Conservation (phyloP, 2,329 filamentous ascomycete genomes). For the Xylariaceae sp. region DNA sequence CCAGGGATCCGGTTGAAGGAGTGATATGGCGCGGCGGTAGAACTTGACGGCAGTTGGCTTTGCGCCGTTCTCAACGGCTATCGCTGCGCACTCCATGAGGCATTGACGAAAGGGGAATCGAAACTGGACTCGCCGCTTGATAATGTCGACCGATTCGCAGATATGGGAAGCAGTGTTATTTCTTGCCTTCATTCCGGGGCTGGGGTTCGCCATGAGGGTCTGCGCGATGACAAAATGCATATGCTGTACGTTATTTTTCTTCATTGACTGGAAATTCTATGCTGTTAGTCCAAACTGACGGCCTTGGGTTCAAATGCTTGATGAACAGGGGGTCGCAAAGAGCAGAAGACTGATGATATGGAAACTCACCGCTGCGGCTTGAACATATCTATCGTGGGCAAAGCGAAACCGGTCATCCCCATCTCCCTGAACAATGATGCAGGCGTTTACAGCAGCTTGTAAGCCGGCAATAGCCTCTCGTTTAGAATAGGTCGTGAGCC, state of each 20-base stretch:
- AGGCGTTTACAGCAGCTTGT: conserved; percentile 74
- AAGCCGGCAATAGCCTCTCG: conserved; percentile 69
- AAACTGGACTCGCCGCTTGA: conserved; percentile 58
- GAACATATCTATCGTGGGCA: conserved; percentile 79
- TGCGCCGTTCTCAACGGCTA: conserved; percentile 75
- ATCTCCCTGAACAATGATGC: conserved; percentile 74
- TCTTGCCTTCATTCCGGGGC: conserved; percentile 54
- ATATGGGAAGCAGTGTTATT: conserved; percentile 79
- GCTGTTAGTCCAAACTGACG: conserved; percentile 5
- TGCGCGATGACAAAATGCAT: conserved; percentile 92
- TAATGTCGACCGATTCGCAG: conserved; percentile 68
- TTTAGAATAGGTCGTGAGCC: conserved; percentile 52
- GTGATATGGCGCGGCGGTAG: conserved; percentile 66
- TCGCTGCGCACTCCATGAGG: conserved; percentile 71
- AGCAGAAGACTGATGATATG: neutral
- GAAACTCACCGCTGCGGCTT: conserved; percentile 54
- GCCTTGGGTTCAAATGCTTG: neutral
- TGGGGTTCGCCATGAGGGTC: conserved; percentile 68
- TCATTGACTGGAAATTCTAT: conserved; percentile 45
- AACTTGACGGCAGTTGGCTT: conserved; percentile 77
- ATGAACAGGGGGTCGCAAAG: neutral
- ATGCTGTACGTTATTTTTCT: conserved; percentile 62
- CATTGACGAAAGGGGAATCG: conserved; percentile 67
- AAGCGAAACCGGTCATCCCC: conserved; percentile 85
- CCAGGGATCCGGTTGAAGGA: conserved; percentile 82